A percentile compares a stretch with the other conserved stretches of the same genome.
phyloP scores from a whole-genome alignment of 768 basidiomycete genomes.

The Auricularia auricula-judae region DNA sequence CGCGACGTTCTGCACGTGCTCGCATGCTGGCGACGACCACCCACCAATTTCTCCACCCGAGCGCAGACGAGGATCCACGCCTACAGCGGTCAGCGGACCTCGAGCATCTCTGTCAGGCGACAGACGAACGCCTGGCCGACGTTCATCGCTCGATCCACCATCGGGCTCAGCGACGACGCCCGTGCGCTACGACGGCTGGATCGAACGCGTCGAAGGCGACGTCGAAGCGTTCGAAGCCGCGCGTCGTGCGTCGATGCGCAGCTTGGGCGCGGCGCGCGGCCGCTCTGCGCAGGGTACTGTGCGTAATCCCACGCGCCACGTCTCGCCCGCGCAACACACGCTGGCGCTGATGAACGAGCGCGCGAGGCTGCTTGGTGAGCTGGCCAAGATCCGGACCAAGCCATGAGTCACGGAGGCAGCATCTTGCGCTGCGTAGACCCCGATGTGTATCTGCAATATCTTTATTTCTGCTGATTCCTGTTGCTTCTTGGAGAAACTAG shows the following conservation, averaged over 20 bases:
- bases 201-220: conserved; percentile 38
- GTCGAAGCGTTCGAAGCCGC: conserved; percentile 35
- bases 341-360: conserved; percentile 46
- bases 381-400: conserved; percentile 23
- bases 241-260: background rate
- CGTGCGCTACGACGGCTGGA: conserved; percentile 44
- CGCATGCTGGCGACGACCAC: conserved; percentile 5
- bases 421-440: no score
- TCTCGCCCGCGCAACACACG: conserved; percentile 33
- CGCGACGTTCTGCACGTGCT: conserved; percentile 14
- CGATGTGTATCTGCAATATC: no score
- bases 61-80: no score
- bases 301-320: conserved; percentile 20
- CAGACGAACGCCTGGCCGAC: no score
- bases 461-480: no score
- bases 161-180: conserved; percentile 6
- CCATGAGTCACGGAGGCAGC: no score
- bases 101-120: no score
- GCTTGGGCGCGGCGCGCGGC: background rate
- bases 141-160: no score
- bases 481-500: no score
- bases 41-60: conserved; percentile 1
- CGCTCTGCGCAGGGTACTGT: no score
- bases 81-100: no score
- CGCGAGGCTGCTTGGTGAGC: conserved; percentile 40